These are phyloP conservation scores for Vitis cinerea DNA, from an alignment of 164 flowering plant species.

Conservation along the genomic window DNA sequence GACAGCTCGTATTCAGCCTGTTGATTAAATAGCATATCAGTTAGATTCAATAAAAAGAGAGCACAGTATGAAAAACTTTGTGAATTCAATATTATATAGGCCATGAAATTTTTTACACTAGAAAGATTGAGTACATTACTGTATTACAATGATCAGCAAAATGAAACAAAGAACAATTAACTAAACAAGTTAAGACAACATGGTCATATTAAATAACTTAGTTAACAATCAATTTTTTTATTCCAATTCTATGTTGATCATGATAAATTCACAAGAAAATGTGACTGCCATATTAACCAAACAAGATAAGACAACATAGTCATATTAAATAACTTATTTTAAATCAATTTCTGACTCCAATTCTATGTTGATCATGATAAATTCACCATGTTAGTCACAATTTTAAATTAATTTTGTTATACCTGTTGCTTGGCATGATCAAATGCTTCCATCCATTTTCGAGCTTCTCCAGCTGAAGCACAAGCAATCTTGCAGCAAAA, in stretches of 20 bases:
- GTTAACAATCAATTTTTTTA: too few species aligned
- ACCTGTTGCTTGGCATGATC: conserved; percentile 95
- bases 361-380: too few species aligned
- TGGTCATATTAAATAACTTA: too few species aligned
- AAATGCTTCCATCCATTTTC: conserved; percentile 95
- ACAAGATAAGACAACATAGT: too few species aligned
- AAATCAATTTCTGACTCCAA: too few species aligned
- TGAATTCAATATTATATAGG: not conserved
- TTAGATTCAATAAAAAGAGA: not conserved
- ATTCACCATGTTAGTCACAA: not conserved
- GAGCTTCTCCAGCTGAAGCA: conserved; percentile 78
- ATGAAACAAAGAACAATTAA: not conserved
- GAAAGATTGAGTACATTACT: too few species aligned
- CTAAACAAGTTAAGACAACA: too few species aligned
- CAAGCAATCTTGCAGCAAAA: conserved; percentile 80
- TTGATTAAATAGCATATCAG: conserved; percentile 4
- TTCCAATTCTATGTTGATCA: too few species aligned
- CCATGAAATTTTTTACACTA: too few species aligned
- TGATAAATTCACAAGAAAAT: too few species aligned
- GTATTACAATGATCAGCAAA: not conserved
- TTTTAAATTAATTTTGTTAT: not conserved
- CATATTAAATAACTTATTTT: too few species aligned
- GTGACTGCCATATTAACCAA: too few species aligned
- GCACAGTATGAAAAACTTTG: not conserved
- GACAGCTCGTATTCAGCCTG: conserved; percentile 82